Evolutionary conservation across 805 yeast species (phyloP).

Genomic region (Cyberlindnera galapagoensis): DNA sequence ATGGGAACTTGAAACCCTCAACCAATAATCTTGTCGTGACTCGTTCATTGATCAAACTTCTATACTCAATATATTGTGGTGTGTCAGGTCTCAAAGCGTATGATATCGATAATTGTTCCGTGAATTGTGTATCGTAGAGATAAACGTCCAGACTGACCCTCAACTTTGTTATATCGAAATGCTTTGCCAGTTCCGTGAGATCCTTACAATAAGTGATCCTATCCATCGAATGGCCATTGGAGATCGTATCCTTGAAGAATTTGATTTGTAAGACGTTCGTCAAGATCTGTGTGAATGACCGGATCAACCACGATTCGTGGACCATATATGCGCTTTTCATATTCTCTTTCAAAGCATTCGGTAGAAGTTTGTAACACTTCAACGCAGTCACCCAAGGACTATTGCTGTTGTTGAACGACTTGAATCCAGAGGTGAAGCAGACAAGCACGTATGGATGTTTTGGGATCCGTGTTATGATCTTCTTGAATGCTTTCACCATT

Average conservation of each 20-base stretch:
- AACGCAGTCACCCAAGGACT: conserved; percentile 66
- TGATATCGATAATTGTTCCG: conserved; percentile 44
- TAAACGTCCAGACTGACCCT: conserved; percentile 75
- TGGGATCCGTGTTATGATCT: conserved; percentile 54
- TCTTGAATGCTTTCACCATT: conserved; percentile 48
- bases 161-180: conserved; percentile 66
- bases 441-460: conserved; percentile 56
- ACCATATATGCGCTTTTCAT: conserved; percentile 67
- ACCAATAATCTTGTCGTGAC: conserved; percentile 40
- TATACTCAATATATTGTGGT: conserved; percentile 28
- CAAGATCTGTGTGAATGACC: conserved; percentile 67
- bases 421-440: conserved; percentile 80
- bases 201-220: conserved; percentile 29
- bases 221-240: conserved; percentile 3
- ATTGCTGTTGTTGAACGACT: conserved; percentile 31
- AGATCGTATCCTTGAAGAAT: conserved; percentile 26
- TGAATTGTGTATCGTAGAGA: conserved; percentile 52
- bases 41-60: conserved; percentile 40
- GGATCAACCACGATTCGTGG: conserved; percentile 86
- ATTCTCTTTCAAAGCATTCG: conserved; percentile 46
- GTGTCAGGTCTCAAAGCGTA: conserved; percentile 26
- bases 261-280: conserved; percentile 54
- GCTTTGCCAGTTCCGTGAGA: conserved; percentile 27
- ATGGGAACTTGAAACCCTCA: conserved; percentile 33
- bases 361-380: conserved; percentile 50